A percentile compares a stretch with the other conserved stretches of the same genome.
These are phyloP conservation scores for Scutellaria baicalensis DNA, from an alignment of 257 asterid genomes.

Conservation along the genomic window DNA sequence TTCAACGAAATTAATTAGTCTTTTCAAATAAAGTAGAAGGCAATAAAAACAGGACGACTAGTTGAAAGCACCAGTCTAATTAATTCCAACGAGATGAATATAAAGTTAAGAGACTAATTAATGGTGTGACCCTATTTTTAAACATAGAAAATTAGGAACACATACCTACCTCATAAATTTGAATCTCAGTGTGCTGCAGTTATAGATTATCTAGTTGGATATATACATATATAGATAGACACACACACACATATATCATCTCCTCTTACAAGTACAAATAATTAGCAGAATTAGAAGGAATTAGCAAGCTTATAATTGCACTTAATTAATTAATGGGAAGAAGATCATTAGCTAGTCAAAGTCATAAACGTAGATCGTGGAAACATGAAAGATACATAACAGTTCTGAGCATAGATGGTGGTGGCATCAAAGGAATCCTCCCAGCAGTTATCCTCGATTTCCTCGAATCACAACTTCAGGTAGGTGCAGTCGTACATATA, in stretches of 20 bases:
- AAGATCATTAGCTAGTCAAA: too few species aligned
- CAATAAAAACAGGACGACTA: background rate
- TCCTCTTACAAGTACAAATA: background rate
- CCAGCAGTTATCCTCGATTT: slow-evolving; percentile 40
- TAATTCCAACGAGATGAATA: background rate
- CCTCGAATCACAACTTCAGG: slow-evolving; percentile 50
- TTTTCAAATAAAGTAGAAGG: background rate
- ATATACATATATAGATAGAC: background rate
- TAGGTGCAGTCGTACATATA: too few species aligned
- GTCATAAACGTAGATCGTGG: background rate
- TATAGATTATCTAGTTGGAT: background rate
- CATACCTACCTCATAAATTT: background rate
- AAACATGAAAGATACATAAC: slow-evolving; percentile 26
- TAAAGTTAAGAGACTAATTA: background rate
- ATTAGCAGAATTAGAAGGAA: background rate
- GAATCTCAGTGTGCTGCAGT: background rate
- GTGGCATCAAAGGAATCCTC: slow-evolving; percentile 52
- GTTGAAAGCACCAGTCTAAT: background rate
- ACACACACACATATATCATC: background rate
- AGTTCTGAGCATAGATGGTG: slow-evolving; percentile 67
- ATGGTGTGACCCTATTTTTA: background rate
- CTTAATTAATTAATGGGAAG: too few species aligned
- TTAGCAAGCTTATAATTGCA: too few species aligned
- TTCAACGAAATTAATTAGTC: background rate
- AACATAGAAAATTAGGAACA: background rate